Evolutionary conservation across 2,329 filamentous ascomycete genomes (phyloP).

Genomic region (Aspergillus pseudoterreus): DNA sequence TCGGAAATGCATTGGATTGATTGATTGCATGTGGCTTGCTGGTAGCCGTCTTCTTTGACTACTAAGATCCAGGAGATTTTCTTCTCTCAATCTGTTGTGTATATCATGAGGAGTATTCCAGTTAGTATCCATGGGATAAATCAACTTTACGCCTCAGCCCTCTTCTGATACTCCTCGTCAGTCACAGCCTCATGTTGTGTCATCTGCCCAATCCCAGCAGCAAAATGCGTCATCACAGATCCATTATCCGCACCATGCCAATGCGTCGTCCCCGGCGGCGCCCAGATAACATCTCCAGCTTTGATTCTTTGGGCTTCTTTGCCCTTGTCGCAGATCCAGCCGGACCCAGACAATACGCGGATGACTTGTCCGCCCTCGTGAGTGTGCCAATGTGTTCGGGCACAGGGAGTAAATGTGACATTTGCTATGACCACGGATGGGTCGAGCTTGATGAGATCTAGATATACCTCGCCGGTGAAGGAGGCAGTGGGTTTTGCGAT

Average conservation of each 20-base stretch:
- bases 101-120: too few species aligned
- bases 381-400: constrained; percentile 45
- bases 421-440: constrained; percentile 31
- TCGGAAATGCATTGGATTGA: too few species aligned
- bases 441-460: constrained; percentile 24
- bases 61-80: too few species aligned
- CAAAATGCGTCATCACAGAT: constrained; percentile 38
- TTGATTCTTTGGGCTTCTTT: constrained; percentile 32
- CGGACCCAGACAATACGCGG: constrained; percentile 37
- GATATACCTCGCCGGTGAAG: constrained; percentile 31
- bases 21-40: too few species aligned
- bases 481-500: constrained; percentile 14
- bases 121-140: too few species aligned
- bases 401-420: constrained; percentile 43
- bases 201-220: too few species aligned
- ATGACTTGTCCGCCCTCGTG: constrained; percentile 46
- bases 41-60: too few species aligned
- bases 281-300: constrained; percentile 42
- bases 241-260: constrained; percentile 45
- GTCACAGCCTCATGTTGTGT: not conserved
- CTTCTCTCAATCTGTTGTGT: too few species aligned
- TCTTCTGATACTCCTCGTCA: too few species aligned
- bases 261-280: constrained; percentile 40
- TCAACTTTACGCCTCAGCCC: too few species aligned
- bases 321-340: constrained; percentile 44